phyloP scores from a whole-genome alignment of 352 stramenopile species.

The Phytopythium litorale region DNA sequence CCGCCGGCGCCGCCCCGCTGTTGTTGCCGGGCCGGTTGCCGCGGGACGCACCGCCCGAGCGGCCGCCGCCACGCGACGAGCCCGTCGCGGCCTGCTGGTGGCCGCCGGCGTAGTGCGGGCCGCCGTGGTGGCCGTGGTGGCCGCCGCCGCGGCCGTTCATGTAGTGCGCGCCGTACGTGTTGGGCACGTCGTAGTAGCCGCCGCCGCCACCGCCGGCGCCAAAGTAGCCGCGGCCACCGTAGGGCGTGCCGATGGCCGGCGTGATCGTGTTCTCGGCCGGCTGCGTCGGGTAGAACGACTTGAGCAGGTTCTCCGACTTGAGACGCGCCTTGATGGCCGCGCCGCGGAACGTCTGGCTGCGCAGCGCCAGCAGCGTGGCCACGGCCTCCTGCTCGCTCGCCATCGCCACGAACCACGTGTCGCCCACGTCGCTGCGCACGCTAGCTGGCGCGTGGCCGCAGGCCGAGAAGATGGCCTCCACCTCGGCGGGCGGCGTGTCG shows the following conservation, averaged over 20 bases:
- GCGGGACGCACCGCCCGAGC: constrained; percentile 14
- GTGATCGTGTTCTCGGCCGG: constrained; percentile 42
- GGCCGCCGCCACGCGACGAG: constrained; percentile 14
- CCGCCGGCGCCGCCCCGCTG: constrained; percentile 11
- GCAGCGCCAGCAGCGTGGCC: constrained; percentile 77
- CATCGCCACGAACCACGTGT: constrained; percentile 93
- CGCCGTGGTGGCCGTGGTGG: constrained; percentile 15
- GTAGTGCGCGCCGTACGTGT: constrained; percentile 30
- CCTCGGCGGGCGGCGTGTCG: constrained; percentile 75
- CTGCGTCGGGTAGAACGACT: constrained; percentile 88
- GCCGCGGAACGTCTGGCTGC: constrained; percentile 89
- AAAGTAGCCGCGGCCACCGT: constrained; percentile 70
- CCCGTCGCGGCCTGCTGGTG: constrained; percentile 20
- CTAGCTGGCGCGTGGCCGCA: constrained; percentile 61
- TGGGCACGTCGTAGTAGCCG: constrained; percentile 68
- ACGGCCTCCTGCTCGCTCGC: constrained; percentile 86
- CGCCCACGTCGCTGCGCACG: constrained; percentile 89
- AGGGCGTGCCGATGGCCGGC: constrained; percentile 28
- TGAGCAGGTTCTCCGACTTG: constrained; percentile 92
- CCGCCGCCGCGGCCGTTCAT: constrained; percentile 32
- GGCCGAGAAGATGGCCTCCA: constrained; percentile 84
- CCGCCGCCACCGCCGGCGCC: constrained; percentile 30
- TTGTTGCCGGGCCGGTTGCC: constrained; percentile 28
- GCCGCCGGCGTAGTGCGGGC: constrained; percentile 23
- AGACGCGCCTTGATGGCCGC: constrained; percentile 88